phyloP scores from a whole-genome alignment of 2,329 filamentous ascomycete genomes.

The Alternaria panax region DNA sequence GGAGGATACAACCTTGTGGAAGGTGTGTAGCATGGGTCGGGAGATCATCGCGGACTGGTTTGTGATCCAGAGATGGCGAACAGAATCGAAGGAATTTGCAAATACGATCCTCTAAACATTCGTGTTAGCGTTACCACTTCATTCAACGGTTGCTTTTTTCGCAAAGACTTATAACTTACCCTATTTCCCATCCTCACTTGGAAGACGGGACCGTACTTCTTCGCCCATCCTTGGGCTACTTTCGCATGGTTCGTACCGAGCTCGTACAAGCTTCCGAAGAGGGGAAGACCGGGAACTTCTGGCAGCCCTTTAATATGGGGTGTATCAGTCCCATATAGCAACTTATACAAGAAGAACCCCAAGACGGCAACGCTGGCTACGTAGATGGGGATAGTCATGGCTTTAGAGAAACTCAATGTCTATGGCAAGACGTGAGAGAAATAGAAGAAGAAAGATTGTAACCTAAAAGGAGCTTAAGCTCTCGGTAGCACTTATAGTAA shows the following conservation, averaged over 20 bases:
- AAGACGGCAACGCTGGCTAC: constrained; percentile 52
- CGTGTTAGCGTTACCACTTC: constrained; percentile 6
- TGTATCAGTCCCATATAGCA: constrained; percentile 56
- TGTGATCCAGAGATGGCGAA: constrained; percentile 77
- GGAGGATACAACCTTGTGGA: constrained; percentile 78
- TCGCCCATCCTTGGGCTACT: constrained; percentile 55
- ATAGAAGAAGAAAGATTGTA: background rate
- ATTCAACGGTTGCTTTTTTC: background rate
- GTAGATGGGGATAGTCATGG: constrained; percentile 52
- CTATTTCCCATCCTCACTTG: constrained; percentile 69
- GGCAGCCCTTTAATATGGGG: constrained; percentile 59
- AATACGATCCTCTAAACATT: constrained; percentile 70
- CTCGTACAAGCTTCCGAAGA: constrained; percentile 57
- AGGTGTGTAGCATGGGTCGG: constrained; percentile 79
- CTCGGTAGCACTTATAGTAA: constrained; percentile 17
- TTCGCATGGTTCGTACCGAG: constrained; percentile 57
- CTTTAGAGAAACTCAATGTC: constrained; percentile 4
- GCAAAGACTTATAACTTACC: constrained; percentile 49
- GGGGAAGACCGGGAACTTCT: constrained; percentile 56
- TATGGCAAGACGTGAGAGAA: background rate
- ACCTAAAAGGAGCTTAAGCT: background rate
- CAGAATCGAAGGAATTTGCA: constrained; percentile 78
- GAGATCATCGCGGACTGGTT: constrained; percentile 81
- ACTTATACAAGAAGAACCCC: constrained; percentile 50
- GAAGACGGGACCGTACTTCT: constrained; percentile 60